A percentile compares a stretch with the other conserved stretches of the same genome.
These are phyloP conservation scores for Volvox reticuliferus DNA, from an alignment of 139 green algal genomes.

Conservation along the genomic window DNA sequence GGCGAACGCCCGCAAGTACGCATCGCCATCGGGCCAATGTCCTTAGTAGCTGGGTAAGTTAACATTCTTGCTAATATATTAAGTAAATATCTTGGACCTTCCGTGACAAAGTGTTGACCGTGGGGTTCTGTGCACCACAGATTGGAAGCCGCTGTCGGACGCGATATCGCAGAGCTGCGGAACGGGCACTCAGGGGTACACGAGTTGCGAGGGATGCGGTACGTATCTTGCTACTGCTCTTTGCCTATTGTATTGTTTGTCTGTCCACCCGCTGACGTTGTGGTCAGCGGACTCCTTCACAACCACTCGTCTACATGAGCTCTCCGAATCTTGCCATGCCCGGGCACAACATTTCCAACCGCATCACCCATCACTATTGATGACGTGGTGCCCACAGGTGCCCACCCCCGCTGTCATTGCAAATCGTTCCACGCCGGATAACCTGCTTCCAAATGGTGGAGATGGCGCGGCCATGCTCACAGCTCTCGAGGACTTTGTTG, in stretches of 20 bases:
- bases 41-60: not conserved
- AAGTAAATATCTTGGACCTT: too few species aligned
- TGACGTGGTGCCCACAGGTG: not conserved
- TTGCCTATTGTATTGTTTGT: too few species aligned
- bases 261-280: too few species aligned
- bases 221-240: not conserved
- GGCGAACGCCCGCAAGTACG: constrained; percentile 11
- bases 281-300: too few species aligned
- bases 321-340: too few species aligned
- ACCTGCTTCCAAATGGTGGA: not conserved
- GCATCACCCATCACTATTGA: too few species aligned
- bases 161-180: not conserved
- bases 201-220: constrained; percentile 6
- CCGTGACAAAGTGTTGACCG: not conserved
- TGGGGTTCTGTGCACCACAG: constrained; percentile 3
- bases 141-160: not conserved
- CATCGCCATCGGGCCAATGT: not conserved
- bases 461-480: not conserved
- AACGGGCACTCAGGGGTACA: not conserved
- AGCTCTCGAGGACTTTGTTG: not conserved
- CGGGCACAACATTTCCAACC: too few species aligned
- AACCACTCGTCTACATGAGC: too few species aligned
- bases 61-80: not conserved
- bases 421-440: not conserved
- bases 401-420: not conserved